Evolutionary conservation across 1,284 basidiomycete genomes (phyloP).

Genomic region (Jaminaea rosea): DNA sequence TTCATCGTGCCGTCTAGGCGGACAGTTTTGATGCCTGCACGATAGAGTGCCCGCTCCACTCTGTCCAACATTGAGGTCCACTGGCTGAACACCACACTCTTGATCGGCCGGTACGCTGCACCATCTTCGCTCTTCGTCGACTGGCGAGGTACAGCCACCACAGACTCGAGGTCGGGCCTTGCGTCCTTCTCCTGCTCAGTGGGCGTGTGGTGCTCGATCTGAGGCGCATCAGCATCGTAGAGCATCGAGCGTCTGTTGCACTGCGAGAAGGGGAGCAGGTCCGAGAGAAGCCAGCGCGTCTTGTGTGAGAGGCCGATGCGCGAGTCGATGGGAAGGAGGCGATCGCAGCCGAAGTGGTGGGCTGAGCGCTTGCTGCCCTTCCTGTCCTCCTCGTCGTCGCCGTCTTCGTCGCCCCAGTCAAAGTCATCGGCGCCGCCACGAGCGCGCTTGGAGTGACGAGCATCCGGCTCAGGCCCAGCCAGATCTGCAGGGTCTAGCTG

Average conservation of each 20-base stretch:
- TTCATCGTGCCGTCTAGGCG: constrained; percentile 42
- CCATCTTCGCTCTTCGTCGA: constrained; percentile 3
- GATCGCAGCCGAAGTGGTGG: constrained; percentile 5
- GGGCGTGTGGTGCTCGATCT: constrained; percentile 24
- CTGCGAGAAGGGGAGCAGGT: constrained; percentile 38
- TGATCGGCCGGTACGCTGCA: constrained; percentile 30
- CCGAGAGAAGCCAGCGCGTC: constrained; percentile 36
- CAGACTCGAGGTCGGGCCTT: constrained; percentile 18
- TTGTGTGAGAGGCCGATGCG: constrained; percentile 36
- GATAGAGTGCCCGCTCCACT: constrained; percentile 26
- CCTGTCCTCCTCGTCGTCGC: not conserved
- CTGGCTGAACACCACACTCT: constrained; percentile 51
- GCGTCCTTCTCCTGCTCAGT: constrained; percentile 2
- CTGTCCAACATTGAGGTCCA: constrained; percentile 46
- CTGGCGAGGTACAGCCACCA: constrained; percentile 7
- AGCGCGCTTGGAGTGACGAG: no score
- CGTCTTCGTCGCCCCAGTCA: not conserved
- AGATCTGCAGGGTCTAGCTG: constrained; percentile 13
- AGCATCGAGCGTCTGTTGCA: constrained; percentile 36
- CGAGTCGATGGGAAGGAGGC: constrained; percentile 5
- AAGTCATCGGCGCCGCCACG: constrained; percentile 23
- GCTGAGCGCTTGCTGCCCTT: constrained; percentile 4
- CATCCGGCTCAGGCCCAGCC: no score
- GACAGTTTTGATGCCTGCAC: constrained; percentile 30
- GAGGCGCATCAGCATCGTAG: constrained; percentile 33